Base-by-base conservation (phyloP, 1,284 basidiomycete species). In the Ganoderma leucocontextum region DNA sequence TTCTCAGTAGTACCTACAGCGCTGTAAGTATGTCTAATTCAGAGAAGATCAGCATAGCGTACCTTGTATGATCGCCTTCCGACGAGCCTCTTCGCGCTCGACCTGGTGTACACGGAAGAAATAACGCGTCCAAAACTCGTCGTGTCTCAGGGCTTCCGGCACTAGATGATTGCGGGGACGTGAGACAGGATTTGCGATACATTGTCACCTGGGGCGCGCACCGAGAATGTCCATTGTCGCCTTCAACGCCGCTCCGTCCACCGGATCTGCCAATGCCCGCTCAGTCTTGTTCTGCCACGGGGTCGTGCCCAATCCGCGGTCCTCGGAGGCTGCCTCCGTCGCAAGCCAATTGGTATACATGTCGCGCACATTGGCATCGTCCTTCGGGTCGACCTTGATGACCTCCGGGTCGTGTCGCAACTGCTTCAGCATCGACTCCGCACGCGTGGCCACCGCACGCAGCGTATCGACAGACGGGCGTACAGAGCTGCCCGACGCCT, bases 71-170 rank as follows among this genome's bases (percentile, higher is more conserved):
- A 98, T 80, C 36, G 89, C 87, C 80, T 94, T 95, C 68, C 96
- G 89, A 73, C 91, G 91, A 75, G 89, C 89, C 77, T 96, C 95
- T 73, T 97, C 95, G 36, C 84, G 82, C 71, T 93, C 90, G 70
- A 98, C 96, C 80, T 96, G 94, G 78, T 93, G 84, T 42, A 91
- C 89, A 44, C 96, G 89, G 89, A 97, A 98, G 82, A 97, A 95
- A 81, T 96, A 98, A 17, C 96, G 86, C 61, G 89, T 87, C 96
- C 96, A 98, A 81, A 98, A 98, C 49, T 85, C 85, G 58, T 91
- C 87, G 64, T 88, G 85, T 1, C 87, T 83, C 74, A 97, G 81
- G 65, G 84, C 82, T 25, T 87, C 85, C 3, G 95, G 94, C 1
- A 96, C 95, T 96, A 73, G 8, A 29, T 52, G 4, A 42, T 22